Conservation (phyloP, 495 filamentous ascomycete species). For the Terfezia claveryi region DNA sequence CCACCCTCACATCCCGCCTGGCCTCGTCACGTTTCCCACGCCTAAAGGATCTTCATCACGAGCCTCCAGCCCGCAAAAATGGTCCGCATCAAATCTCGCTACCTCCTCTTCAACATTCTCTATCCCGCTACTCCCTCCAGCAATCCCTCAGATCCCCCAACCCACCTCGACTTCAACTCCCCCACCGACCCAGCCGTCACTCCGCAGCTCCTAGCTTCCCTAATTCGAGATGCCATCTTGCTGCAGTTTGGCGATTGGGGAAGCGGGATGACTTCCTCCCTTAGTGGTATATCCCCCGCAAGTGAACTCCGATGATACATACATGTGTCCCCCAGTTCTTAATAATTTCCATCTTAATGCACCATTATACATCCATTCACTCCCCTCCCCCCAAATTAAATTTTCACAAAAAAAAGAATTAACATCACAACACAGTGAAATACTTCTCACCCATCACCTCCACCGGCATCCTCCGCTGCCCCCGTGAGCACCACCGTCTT, state of each 20-base stretch:
- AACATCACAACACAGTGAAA: slow-evolving; percentile 38
- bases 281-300: slow-evolving; percentile 32
- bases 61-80: slow-evolving; percentile 26
- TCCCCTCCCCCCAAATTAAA: slow-evolving; percentile 1
- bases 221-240: slow-evolving; percentile 44
- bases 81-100: slow-evolving; percentile 90
- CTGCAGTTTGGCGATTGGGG: slow-evolving; percentile 84
- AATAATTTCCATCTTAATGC: no score
- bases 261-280: slow-evolving; percentile 40
- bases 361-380: background rate
- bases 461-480: slow-evolving; percentile 68
- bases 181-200: slow-evolving; percentile 28
- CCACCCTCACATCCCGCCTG: no score
- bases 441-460: slow-evolving; percentile 84
- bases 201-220: slow-evolving; percentile 36
- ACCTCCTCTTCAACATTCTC: slow-evolving; percentile 76
- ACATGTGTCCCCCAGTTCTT: no score
- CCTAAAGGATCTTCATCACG: background rate
- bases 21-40: no score
- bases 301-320: background rate
- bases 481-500: slow-evolving; percentile 56
- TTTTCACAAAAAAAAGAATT: background rate
- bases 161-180: slow-evolving; percentile 10
- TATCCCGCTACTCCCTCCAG: slow-evolving; percentile 41
- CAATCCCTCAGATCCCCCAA: slow-evolving; percentile 9